Conservation (phyloP, 768 basidiomycete genomes). For the Pisolithus marmoratus region DNA sequence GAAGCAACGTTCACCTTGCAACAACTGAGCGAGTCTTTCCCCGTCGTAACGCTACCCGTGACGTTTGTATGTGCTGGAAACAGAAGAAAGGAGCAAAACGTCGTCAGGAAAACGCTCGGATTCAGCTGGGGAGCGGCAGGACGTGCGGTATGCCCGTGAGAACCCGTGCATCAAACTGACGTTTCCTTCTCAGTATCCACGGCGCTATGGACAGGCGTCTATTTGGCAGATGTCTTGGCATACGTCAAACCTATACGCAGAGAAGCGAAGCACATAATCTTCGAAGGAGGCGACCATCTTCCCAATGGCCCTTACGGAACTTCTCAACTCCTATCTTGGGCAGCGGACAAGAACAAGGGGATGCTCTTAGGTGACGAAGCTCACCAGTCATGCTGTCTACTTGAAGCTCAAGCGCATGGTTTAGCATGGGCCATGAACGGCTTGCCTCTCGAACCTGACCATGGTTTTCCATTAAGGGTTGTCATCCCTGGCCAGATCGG, state of each 20-base stretch:
- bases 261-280: conserved; percentile 45
- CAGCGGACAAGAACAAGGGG: conserved; percentile 37
- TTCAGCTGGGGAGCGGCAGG: conserved; percentile 52
- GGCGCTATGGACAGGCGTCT: conserved; percentile 56
- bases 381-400: not conserved
- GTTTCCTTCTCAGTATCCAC: conserved; percentile 33
- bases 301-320: conserved; percentile 62
- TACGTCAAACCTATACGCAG: conserved; percentile 34
- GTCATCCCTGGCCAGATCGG: conserved; percentile 62
- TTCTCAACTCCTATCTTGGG: conserved; percentile 41
- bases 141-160: conserved; percentile 14
- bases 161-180: conserved; percentile 7
- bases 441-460: conserved; percentile 51
- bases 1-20: conserved; percentile 36
- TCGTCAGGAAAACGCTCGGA: conserved; percentile 49
- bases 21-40: conserved; percentile 42
- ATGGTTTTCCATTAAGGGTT: conserved; percentile 61
- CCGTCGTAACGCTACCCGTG: conserved; percentile 51
- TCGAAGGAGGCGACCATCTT: conserved; percentile 53
- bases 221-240: conserved; percentile 48
- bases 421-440: conserved; percentile 57
- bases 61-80: conserved; percentile 64
- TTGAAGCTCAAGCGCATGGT: not conserved
- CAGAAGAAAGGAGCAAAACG: conserved; percentile 61
- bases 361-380: conserved; percentile 39